Evolutionary conservation across 1,139 yeast genomes (phyloP).

Genomic region (Meyerozyma guilliermondii): DNA sequence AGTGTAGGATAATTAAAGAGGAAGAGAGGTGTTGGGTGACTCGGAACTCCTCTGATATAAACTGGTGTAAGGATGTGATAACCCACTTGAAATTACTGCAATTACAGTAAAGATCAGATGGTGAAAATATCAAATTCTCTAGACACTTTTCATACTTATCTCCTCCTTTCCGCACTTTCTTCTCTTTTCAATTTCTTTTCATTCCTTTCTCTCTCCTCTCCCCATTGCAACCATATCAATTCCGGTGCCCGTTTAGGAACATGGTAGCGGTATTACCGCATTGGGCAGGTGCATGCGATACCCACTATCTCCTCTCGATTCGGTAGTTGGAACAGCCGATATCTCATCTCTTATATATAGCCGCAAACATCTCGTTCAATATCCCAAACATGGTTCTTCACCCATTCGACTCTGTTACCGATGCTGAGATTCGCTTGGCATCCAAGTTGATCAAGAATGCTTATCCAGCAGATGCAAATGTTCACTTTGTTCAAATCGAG

Average conservation of each 20-base stretch:
- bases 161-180: too few species aligned
- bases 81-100: too few species aligned
- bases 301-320: not conserved
- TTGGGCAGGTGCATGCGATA: not conserved
- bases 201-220: not conserved
- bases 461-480: slow-evolving; percentile 40
- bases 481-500: slow-evolving; percentile 72
- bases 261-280: not conserved
- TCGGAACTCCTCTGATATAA: too few species aligned
- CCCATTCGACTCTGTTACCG: slow-evolving; percentile 67
- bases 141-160: too few species aligned
- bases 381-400: slow-evolving; percentile 17
- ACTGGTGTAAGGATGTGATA: too few species aligned
- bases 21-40: too few species aligned
- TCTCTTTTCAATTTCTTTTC: too few species aligned
- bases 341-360: not conserved
- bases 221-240: not conserved
- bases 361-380: too few species aligned
- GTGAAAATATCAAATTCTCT: too few species aligned
- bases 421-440: slow-evolving; percentile 59
- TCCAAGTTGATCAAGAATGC: slow-evolving; percentile 60
- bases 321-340: not conserved
- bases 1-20: not conserved
- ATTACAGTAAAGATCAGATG: too few species aligned
- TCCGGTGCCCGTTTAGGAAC: slow-evolving; percentile 1